Evolutionary conservation across 2,329 filamentous ascomycete species (phyloP).

Genomic region (Hypoxylon sp.): DNA sequence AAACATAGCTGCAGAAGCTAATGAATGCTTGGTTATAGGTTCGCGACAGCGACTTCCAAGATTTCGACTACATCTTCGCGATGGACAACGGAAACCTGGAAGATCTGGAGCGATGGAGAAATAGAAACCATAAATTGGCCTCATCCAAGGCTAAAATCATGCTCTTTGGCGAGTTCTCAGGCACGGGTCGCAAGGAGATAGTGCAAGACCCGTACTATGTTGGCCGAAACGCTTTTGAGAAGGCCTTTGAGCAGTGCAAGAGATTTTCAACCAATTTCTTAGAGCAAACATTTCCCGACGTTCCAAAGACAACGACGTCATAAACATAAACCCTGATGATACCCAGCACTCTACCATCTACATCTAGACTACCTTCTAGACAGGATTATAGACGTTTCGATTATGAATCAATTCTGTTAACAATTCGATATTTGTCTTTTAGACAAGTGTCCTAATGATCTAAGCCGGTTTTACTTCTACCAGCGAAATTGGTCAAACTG

Average conservation of each 20-base stretch:
- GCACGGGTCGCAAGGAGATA: conserved; percentile 75
- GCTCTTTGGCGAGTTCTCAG: conserved; percentile 88
- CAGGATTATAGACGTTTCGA: background rate
- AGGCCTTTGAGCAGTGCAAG: conserved; percentile 86
- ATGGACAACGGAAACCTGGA: conserved; percentile 92
- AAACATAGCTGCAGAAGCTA: background rate
- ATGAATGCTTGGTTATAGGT: conserved; percentile 57
- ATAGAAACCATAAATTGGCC: conserved; percentile 65
- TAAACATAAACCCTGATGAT: conserved; percentile 41
- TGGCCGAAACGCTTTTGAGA: conserved; percentile 83
- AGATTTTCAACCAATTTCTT: conserved; percentile 85
- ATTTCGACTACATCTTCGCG: conserved; percentile 93
- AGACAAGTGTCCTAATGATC: background rate
- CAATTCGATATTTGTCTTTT: background rate
- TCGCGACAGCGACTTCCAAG: conserved; percentile 78
- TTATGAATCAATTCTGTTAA: background rate
- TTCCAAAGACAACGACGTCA: conserved; percentile 34
- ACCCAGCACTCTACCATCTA: conserved; percentile 29
- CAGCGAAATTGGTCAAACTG: background rate
- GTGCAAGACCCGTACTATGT: conserved; percentile 95
- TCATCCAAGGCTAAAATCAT: conserved; percentile 76
- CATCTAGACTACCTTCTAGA: conserved; percentile 19
- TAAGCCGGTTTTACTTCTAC: background rate
- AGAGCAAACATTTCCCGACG: conserved; percentile 66
- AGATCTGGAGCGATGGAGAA: conserved; percentile 77